Base-by-base conservation (phyloP, 225 moss, liverwort and hornwort genomes). In the Asterella californica region DNA sequence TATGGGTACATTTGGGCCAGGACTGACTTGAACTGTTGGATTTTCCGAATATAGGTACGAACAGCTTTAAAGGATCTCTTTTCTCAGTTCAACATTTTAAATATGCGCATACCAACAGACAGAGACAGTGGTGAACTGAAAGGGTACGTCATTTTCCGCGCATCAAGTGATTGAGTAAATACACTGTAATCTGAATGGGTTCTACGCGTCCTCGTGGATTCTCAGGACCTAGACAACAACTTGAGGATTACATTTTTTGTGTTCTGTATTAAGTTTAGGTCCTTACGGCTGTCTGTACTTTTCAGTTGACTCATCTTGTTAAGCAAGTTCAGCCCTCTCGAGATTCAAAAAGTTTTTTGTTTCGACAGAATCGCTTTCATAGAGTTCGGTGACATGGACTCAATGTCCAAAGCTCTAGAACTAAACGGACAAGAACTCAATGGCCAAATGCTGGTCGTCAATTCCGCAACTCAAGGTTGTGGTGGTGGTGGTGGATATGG, bases 31-130 rank as follows among this genome's bases (percentile, higher is more conserved):
- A n/a, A 24, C 37, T 45, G 37, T 5, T 65, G 19, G 52, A 49
- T 50, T 74, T 4, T 85, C 61, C 47, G 42, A 1, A 10, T 29
- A 4, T 90, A 96, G 96, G 90, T 92, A 47, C 88, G 88, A 15
- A 85, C 70, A 59, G 77, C 75, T 46, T 83, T 96, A 80, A 87
- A 76, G 7, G 90, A 91, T 70, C 85, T 86, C 46, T 94, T 96
- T 33, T 29, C 83, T 25, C 85, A 78, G 0, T 90, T 90, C 61
- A 91, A 75, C 0, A 83, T 96, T 21, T 1, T 87, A 25, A 91
- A 83, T 71, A 85, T 94, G 8, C 91, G 96, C 25, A 85, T 96
- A 63, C 96, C 96, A 6, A 92, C 89, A 0, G 94, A 94, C 45
- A 78, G 91, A 66, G 90, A 88, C 57, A 72, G 86, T 17, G 92